These are phyloP conservation scores for Botrytis deweyae DNA, from an alignment of 2,329 filamentous ascomycete genomes.

Conservation along the genomic window DNA sequence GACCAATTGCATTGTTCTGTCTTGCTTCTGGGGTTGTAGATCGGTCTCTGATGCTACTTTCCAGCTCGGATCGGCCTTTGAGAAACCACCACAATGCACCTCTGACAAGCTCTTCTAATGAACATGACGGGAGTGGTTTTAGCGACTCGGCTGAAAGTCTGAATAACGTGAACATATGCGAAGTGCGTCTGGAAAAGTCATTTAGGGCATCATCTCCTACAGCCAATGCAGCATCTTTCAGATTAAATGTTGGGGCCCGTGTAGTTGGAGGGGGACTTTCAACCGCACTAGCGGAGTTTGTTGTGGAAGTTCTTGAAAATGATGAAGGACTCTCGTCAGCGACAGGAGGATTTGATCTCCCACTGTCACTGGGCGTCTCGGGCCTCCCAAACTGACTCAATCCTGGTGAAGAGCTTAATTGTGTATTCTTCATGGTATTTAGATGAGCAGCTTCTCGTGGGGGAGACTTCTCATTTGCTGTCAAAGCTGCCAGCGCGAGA, in stretches of 20 bases:
- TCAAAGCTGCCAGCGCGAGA: slow-evolving; percentile 11
- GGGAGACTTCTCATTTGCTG: slow-evolving; percentile 22
- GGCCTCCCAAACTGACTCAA: slow-evolving; percentile 24
- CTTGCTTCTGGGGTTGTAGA: slow-evolving; percentile 54
- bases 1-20: slow-evolving; percentile 53
- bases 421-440: slow-evolving; percentile 35
- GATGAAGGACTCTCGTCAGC: slow-evolving; percentile 6
- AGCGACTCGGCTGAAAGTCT: slow-evolving; percentile 73
- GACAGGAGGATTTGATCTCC: slow-evolving; percentile 14
- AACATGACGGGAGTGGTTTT: slow-evolving; percentile 62
- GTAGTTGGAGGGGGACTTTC: slow-evolving; percentile 22
- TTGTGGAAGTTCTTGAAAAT: neutral
- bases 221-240: slow-evolving; percentile 33
- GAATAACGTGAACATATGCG: slow-evolving; percentile 74
- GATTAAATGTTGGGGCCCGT: slow-evolving; percentile 28
- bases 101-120: slow-evolving; percentile 66
- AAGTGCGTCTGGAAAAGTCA: slow-evolving; percentile 68
- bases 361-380: slow-evolving; percentile 20
- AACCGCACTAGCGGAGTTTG: slow-evolving; percentile 2
- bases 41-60: slow-evolving; percentile 66
- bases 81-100: slow-evolving; percentile 88
- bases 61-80: slow-evolving; percentile 73
- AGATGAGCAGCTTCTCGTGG: slow-evolving; percentile 32
- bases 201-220: slow-evolving; percentile 60
- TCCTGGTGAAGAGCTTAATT: slow-evolving; percentile 18